These are phyloP conservation scores for Suillus spraguei DNA, from an alignment of 768 basidiomycete genomes.

Conservation along the genomic window DNA sequence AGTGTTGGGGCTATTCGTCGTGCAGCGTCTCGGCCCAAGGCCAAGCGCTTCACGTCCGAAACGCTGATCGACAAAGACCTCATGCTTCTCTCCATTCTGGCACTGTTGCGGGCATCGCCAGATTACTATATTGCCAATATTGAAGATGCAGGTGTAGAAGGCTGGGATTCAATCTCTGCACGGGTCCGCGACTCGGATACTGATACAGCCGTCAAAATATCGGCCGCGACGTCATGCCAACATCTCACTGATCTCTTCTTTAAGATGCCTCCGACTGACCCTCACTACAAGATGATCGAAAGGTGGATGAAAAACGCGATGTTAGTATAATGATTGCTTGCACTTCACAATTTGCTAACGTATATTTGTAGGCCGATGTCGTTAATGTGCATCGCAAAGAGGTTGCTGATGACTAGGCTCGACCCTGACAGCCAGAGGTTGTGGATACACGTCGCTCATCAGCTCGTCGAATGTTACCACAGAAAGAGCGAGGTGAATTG, in stretches of 20 bases:
- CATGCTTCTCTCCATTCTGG: constrained; percentile 66
- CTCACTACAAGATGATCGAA: constrained; percentile 37
- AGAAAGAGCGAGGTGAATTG: constrained; percentile 48
- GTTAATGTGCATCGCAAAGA: constrained; percentile 52
- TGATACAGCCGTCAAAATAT: constrained; percentile 68
- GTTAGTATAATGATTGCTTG: constrained; percentile 36
- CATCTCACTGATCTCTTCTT: constrained; percentile 47
- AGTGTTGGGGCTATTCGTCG: constrained; percentile 56
- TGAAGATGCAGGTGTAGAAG: constrained; percentile 21
- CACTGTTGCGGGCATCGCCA: constrained; percentile 64
- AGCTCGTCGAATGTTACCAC: constrained; percentile 58
- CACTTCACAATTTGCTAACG: constrained; percentile 8
- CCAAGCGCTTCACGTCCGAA: constrained; percentile 57
- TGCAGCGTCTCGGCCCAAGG: constrained; percentile 58
- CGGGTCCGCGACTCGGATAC: constrained; percentile 64
- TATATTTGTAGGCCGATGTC: constrained; percentile 20
- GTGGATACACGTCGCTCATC: constrained; percentile 67
- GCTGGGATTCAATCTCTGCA: constrained; percentile 49
- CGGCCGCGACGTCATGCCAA: constrained; percentile 53
- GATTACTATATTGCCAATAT: constrained; percentile 54
- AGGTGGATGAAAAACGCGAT: constrained; percentile 49
- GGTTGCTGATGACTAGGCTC: constrained; percentile 58
- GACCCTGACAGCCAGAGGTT: constrained; percentile 66
- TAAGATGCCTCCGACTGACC: constrained; percentile 42
- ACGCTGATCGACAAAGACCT: constrained; percentile 70